Conservation (phyloP, 202 grass and related monocot genomes). For the Dendrocalamus latiflorus region DNA sequence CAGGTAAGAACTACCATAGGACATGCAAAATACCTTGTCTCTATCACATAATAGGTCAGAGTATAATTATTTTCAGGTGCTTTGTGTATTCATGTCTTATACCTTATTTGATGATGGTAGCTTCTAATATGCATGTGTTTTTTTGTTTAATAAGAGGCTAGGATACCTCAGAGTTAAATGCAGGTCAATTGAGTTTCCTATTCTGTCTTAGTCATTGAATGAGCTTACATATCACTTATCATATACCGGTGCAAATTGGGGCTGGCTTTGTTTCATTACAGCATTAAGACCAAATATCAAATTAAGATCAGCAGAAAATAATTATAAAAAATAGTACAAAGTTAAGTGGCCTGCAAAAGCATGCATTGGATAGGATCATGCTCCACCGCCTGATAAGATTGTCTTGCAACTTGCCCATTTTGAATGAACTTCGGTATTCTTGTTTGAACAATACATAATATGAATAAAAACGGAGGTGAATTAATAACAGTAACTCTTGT, state of each 20-base stretch:
- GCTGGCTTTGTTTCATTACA: not conserved
- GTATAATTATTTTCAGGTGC: not conserved
- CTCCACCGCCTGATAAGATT: not conserved
- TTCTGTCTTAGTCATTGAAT: not conserved
- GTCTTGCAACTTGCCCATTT: not conserved
- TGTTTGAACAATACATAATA: not conserved
- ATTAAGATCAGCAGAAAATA: slow-evolving; percentile 3
- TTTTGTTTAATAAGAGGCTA: not conserved
- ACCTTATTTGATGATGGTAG: not conserved
- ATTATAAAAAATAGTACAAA: not conserved
- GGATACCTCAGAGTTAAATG: not conserved
- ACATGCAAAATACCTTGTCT: slow-evolving; percentile 9
- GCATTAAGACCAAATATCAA: not conserved
- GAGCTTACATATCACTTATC: not conserved
- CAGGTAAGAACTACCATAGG: slow-evolving; percentile 65
- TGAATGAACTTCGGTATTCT: not conserved
- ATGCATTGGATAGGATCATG: not conserved
- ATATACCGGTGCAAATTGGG: not conserved
- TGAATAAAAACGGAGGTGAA: not conserved
- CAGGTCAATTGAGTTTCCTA: not conserved
- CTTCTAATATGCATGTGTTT: not conserved
- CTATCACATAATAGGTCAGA: not conserved
- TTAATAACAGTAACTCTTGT: not conserved
- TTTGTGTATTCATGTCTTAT: not conserved
- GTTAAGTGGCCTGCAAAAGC: not conserved